Percentiles rank a stretch among this genome's conserved stretches.
phyloP scores from a whole-genome alignment of 164 flowering plant species.

The Aristolochia californica region DNA sequence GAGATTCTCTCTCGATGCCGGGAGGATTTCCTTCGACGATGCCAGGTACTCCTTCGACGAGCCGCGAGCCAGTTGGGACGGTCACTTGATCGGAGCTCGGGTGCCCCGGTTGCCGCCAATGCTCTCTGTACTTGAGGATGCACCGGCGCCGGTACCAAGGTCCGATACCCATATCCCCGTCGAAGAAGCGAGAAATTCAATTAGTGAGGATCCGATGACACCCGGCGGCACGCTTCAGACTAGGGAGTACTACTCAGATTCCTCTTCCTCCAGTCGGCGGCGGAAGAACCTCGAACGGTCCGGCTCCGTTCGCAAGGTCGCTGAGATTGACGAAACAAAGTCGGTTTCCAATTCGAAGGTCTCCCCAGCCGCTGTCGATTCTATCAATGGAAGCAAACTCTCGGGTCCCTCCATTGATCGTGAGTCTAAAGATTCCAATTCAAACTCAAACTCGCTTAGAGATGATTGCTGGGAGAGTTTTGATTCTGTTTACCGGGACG shows the following conservation, averaged over 20 bases:
- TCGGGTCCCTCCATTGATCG: slow-evolving; percentile 13
- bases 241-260: slow-evolving; percentile 76
- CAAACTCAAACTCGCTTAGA: slow-evolving; percentile 51
- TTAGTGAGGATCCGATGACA: slow-evolving; percentile 32
- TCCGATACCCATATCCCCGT: slow-evolving; percentile 63
- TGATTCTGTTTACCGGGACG: slow-evolving; percentile 41
- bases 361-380: slow-evolving; percentile 32
- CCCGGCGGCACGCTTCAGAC: slow-evolving; percentile 93
- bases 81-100: slow-evolving; percentile 44
- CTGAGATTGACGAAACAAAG: slow-evolving; percentile 61
- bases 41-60: slow-evolving; percentile 65
- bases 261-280: slow-evolving; percentile 45
- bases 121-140: slow-evolving; percentile 73
- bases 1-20: slow-evolving; percentile 39
- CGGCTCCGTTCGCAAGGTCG: slow-evolving; percentile 53
- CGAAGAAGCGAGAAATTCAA: slow-evolving; percentile 38
- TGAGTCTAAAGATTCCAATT: slow-evolving; percentile 31
- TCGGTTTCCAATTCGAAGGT: slow-evolving; percentile 44
- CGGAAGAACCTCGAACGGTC: slow-evolving; percentile 69
- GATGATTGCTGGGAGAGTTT: slow-evolving; percentile 66
- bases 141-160: slow-evolving; percentile 34
- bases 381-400: slow-evolving; percentile 23
- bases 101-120: slow-evolving; percentile 50
- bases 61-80: slow-evolving; percentile 97
- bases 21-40: slow-evolving; percentile 56